Conservation (phyloP, 139 green algal species). For the Yamagishiella unicocca region DNA sequence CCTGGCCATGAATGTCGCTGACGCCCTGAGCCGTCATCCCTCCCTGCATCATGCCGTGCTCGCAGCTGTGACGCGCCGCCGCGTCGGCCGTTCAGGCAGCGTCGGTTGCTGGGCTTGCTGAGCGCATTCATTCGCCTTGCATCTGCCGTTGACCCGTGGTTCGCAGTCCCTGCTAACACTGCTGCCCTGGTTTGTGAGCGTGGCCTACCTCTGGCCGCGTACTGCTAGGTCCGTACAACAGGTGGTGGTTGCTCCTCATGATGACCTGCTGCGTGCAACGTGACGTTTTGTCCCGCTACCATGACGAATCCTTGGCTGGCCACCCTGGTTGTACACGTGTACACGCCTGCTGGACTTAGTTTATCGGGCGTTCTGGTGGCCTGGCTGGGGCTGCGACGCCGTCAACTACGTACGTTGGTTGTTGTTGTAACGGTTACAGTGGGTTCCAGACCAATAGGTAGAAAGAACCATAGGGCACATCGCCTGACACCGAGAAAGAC, state of each 20-base stretch:
- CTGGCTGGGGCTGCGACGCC: neutral
- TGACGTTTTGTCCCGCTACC: neutral
- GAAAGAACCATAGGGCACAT: too few species aligned
- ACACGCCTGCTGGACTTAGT: neutral
- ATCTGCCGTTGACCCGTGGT: neutral
- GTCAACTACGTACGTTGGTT: slow-evolving; percentile 28
- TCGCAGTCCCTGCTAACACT: neutral
- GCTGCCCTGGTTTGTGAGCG: neutral
- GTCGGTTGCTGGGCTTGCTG: neutral
- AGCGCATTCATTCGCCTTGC: neutral
- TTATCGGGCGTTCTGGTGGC: slow-evolving; percentile 44
- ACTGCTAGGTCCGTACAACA: neutral
- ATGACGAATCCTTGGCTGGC: neutral
- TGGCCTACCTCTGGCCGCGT: neutral
- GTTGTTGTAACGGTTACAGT: too few species aligned
- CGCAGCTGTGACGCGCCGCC: neutral
- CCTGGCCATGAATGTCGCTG: neutral
- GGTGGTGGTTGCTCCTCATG: slow-evolving; percentile 2
- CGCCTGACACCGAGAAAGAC: too few species aligned
- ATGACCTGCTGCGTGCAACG: neutral
- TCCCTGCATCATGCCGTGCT: neutral
- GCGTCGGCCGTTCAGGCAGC: neutral
- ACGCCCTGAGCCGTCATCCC: slow-evolving; percentile 22
- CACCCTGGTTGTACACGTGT: neutral
- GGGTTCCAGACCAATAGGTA: too few species aligned